These are phyloP conservation scores for Metarhizium sp. DNA, from an alignment of 2,329 filamentous ascomycete genomes.

Conservation along the genomic window DNA sequence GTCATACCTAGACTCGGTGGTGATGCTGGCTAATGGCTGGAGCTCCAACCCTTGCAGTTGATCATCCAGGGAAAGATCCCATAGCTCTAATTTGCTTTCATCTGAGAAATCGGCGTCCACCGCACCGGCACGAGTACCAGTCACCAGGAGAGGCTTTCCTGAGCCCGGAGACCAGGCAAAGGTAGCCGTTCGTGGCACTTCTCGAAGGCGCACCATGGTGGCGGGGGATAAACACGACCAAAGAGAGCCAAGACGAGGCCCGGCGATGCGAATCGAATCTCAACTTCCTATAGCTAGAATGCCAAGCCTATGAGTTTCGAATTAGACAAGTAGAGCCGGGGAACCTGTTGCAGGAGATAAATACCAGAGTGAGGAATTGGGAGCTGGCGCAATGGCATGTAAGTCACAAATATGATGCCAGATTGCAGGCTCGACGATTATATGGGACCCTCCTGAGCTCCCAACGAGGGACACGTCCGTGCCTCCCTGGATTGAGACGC, in stretches of 20 bases:
- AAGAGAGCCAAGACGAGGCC: slow-evolving; percentile 13
- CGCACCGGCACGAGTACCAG: slow-evolving; percentile 87
- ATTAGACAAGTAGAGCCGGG: not conserved
- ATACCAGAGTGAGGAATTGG: slow-evolving; percentile 8
- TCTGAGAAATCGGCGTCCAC: slow-evolving; percentile 97
- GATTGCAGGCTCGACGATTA: slow-evolving; percentile 28
- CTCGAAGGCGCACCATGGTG: slow-evolving; percentile 87
- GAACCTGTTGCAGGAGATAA: not conserved
- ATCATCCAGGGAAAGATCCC: slow-evolving; percentile 82
- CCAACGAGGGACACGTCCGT: slow-evolving; percentile 8
- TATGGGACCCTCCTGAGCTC: slow-evolving; percentile 18
- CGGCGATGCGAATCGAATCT: not conserved
- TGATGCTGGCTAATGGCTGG: slow-evolving; percentile 73
- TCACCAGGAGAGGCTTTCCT: slow-evolving; percentile 73
- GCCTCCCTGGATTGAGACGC: not conserved
- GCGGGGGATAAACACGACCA: slow-evolving; percentile 14
- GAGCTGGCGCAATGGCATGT: slow-evolving; percentile 10
- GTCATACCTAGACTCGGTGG: slow-evolving; percentile 75
- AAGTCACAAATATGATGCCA: slow-evolving; percentile 30
- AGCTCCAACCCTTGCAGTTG: slow-evolving; percentile 70
- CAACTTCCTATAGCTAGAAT: not conserved
- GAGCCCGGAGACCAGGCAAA: slow-evolving; percentile 92
- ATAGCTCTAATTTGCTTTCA: slow-evolving; percentile 91
- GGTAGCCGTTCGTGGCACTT: slow-evolving; percentile 91
- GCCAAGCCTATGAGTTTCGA: slow-evolving; percentile 1